Percentiles rank a stretch among this genome's conserved stretches.
phyloP scores from a whole-genome alignment of 345 rosid genomes.

The Arabidopsis suecica region DNA sequence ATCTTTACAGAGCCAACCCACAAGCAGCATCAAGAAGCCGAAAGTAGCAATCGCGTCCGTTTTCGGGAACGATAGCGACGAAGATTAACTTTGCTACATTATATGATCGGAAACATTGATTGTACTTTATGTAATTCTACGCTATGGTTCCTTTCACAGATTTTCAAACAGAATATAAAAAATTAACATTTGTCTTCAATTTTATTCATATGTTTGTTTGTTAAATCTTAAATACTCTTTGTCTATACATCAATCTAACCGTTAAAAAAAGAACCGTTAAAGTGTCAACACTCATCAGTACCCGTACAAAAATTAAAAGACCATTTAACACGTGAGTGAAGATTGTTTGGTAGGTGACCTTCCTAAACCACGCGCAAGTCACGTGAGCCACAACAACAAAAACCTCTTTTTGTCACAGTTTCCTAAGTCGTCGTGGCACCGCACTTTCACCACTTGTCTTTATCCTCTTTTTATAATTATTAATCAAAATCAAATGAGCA shows the following conservation, averaged over 20 bases:
- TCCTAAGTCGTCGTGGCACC: constrained; percentile 38
- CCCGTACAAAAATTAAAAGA: background rate
- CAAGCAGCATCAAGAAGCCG: constrained; percentile 64
- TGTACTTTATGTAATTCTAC: constrained; percentile 28
- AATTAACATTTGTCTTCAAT: background rate
- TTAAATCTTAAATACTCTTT: background rate
- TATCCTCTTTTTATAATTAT: constrained; percentile 7
- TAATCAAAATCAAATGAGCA: background rate
- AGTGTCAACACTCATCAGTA: background rate
- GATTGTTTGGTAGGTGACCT: constrained; percentile 14
- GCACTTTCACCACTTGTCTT: constrained; percentile 44
- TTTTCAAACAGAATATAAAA: background rate
- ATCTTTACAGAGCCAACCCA: constrained; percentile 55
- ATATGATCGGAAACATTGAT: background rate
- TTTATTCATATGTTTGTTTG: background rate
- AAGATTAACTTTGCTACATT: constrained; percentile 47
- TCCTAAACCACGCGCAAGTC: constrained; percentile 28
- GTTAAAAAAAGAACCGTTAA: constrained; percentile 5
- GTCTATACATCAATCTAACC: background rate
- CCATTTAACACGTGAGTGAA: constrained; percentile 42
- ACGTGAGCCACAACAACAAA: constrained; percentile 29
- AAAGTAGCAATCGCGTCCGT: constrained; percentile 70
- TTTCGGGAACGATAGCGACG: constrained; percentile 81
- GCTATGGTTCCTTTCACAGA: background rate
- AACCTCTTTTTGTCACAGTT: background rate